A percentile compares a stretch with the other conserved stretches of the same genome.
Evolutionary conservation across 306 rosid species (phyloP).

Genomic region (Cicer yamashitae): DNA sequence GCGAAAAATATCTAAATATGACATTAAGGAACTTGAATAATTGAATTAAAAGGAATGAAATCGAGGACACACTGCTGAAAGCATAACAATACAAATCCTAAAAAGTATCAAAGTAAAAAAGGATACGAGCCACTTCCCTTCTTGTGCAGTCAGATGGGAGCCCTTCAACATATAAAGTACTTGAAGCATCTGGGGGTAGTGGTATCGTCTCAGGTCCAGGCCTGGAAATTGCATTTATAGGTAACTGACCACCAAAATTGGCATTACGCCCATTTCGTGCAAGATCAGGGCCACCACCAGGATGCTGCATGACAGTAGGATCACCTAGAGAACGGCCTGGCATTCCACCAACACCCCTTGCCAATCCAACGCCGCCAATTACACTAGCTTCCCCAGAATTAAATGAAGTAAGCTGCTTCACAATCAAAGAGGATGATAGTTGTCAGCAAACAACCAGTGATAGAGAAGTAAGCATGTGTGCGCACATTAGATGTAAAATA

Average conservation of each 20-base stretch:
- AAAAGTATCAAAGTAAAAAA: slow-evolving; percentile 45
- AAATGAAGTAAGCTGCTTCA: slow-evolving; percentile 66
- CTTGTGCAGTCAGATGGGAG: slow-evolving; percentile 81
- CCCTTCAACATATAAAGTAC: slow-evolving; percentile 88
- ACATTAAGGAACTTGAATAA: slow-evolving; percentile 46
- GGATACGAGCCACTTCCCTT: slow-evolving; percentile 96
- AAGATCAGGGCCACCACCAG: slow-evolving; percentile 58
- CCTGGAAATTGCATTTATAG: slow-evolving; percentile 63
- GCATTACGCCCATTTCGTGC: slow-evolving; percentile 60
- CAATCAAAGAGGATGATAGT: slow-evolving; percentile 37
- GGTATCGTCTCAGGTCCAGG: slow-evolving; percentile 70
- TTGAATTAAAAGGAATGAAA: slow-evolving; percentile 15
- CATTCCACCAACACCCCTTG: slow-evolving; percentile 62
- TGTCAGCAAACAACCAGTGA: slow-evolving; percentile 45
- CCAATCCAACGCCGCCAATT: slow-evolving; percentile 64
- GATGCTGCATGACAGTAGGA: slow-evolving; percentile 58
- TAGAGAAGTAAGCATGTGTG: neutral
- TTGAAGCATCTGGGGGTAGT: slow-evolving; percentile 83
- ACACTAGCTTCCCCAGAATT: slow-evolving; percentile 67
- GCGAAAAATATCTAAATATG: slow-evolving; percentile 72
- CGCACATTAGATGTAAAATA: slow-evolving; percentile 28
- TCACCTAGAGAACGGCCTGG: slow-evolving; percentile 57
- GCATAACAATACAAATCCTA: slow-evolving; percentile 21
- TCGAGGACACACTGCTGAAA: slow-evolving; percentile 29
- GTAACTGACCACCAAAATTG: slow-evolving; percentile 61